A percentile compares a stretch with the other conserved stretches of the same genome.
Conservation (phyloP, 1,284 basidiomycete species). For the Pyrrhoderma lamaoense region DNA sequence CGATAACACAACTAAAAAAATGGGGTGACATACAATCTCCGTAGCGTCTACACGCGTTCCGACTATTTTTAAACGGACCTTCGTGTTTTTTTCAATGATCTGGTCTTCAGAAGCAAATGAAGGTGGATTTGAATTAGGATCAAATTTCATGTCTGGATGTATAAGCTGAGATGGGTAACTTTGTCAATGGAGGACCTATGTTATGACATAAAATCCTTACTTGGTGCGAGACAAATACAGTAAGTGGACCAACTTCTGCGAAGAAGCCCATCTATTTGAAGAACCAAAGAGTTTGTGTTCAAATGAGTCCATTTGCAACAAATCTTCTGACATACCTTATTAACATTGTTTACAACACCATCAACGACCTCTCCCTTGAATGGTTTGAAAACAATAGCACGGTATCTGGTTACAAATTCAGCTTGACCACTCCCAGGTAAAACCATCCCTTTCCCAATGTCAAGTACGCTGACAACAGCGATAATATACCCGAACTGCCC, state of each 20-base stretch:
- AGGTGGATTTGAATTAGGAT: slow-evolving; percentile 88
- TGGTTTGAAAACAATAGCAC: slow-evolving; percentile 93
- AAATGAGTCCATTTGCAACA: background rate
- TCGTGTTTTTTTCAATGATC: slow-evolving; percentile 91
- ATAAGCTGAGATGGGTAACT: slow-evolving; percentile 67
- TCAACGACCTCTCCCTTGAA: slow-evolving; percentile 99
- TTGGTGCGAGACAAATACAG: slow-evolving; percentile 91
- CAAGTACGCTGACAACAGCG: slow-evolving; percentile 84
- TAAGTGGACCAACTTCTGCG: slow-evolving; percentile 89
- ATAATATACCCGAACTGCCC: slow-evolving; percentile 98
- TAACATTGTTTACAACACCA: slow-evolving; percentile 92
- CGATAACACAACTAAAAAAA: background rate
- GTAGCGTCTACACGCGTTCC: slow-evolving; percentile 96
- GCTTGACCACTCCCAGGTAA: slow-evolving; percentile 90
- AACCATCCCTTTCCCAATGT: slow-evolving; percentile 89
- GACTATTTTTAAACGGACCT: slow-evolving; percentile 91
- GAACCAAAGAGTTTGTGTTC: background rate
- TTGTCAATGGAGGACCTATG: slow-evolving; percentile 18
- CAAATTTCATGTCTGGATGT: slow-evolving; percentile 87
- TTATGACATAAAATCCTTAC: slow-evolving; percentile 42
- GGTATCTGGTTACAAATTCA: slow-evolving; percentile 86
- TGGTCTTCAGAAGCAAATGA: slow-evolving; percentile 88
- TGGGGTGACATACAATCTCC: slow-evolving; percentile 70
- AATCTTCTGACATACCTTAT: slow-evolving; percentile 61
- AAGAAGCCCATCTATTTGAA: slow-evolving; percentile 89